phyloP scores from a whole-genome alignment of 2,329 filamentous ascomycete genomes.

The Colletotrichum viniferum region DNA sequence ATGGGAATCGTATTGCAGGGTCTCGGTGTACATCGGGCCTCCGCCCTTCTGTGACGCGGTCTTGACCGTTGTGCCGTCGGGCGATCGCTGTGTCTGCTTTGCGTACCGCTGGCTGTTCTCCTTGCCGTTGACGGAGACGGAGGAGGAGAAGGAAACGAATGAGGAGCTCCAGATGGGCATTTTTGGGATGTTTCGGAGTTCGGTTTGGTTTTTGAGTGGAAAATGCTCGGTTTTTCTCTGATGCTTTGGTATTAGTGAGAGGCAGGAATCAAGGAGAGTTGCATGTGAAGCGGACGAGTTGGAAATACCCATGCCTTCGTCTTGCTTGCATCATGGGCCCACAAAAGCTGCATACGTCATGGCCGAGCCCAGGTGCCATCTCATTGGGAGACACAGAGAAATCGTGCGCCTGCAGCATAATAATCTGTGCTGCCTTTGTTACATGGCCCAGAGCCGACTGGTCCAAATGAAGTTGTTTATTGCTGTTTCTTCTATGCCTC shows the following conservation, averaged over 20 bases:
- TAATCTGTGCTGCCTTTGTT: background rate
- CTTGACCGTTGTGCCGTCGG: background rate
- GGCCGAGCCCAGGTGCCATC: background rate
- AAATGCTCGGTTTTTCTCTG: background rate
- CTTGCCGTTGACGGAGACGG: slow-evolving; percentile 7
- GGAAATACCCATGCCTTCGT: background rate
- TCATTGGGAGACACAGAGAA: background rate
- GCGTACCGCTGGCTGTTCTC: background rate
- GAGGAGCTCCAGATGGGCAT: background rate
- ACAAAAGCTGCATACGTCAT: background rate
- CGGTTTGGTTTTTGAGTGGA: background rate
- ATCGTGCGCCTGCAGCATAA: background rate
- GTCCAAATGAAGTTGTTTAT: background rate
- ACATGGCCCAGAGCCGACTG: rapidly evolving
- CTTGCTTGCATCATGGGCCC: background rate
- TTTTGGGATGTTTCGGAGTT: background rate
- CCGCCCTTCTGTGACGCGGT: background rate
- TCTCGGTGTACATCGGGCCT: background rate
- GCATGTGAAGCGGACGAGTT: background rate
- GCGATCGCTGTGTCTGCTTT: background rate
- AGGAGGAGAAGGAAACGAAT: slow-evolving; percentile 9
- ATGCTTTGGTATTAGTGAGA: rapidly evolving
- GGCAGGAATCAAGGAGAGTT: rapidly evolving
- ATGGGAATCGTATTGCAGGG: background rate
- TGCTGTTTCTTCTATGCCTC: too few relatives aligned